Base-by-base conservation (phyloP, 2,329 filamentous ascomycete species). In the Penicillium brevicompactum region DNA sequence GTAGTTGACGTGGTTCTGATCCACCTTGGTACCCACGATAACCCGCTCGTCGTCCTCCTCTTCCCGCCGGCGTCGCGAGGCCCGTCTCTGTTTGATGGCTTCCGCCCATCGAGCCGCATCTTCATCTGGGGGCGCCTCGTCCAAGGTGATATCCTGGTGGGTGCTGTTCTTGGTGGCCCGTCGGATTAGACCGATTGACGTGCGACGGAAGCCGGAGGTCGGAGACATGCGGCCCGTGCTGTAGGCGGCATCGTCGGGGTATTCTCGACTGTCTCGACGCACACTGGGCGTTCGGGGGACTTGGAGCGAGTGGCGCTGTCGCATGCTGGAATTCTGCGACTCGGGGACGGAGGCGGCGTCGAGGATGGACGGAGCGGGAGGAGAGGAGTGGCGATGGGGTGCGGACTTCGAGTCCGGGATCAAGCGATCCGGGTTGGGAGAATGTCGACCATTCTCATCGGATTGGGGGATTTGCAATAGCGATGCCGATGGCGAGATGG, bases 1-100 rank as follows among this genome's bases (percentile, higher is more conserved):
- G 87, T 90, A 99, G 74, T 97, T 97, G 64, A 91, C 90, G 74
- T 99, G 94, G 68, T 91, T 90, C 78, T 97, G 92, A 71, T 99
- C 94, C 49, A 99, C 94, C 78, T 97, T 97, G 55, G 91, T 99
- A 56, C 94, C 94, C 16, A 99, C 92, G 31, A 97, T 84, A 9
- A 99, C 93, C 27, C 84, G 77, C 59, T 92, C 86, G 67, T 97
- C 93, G 58, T 97, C 94, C 62, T 97, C 92, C 65, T 97, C 88
- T 59, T 97, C 92, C 68, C 87, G 89, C 64, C 87, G 84, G 74
- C 86, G 89, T 71, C 90, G 84, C 73, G 89, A 95, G 7, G 92
- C 92, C 60, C 93, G 82, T 77, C 95, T 96, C 70, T 96, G 91
- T 66, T 91, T 87, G 67, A 96, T 92, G 37, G 90, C 90, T 74